A percentile compares a stretch with the other conserved stretches of the same genome.
phyloP scores from a whole-genome alignment of 2,329 filamentous ascomycete genomes.

The Trichoderma semiorbis region DNA sequence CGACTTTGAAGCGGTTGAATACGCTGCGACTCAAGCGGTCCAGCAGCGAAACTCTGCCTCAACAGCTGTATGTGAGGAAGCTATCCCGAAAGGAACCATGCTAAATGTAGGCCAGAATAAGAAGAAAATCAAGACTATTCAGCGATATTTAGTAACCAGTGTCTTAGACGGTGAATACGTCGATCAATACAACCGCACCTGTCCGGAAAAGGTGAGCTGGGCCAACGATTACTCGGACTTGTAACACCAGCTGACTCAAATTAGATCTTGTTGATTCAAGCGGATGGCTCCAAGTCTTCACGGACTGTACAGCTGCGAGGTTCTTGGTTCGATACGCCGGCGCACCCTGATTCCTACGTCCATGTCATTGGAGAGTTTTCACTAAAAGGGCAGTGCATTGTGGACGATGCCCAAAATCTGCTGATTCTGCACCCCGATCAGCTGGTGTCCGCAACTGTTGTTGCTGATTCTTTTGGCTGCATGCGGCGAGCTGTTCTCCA shows the following conservation, averaged over 20 bases:
- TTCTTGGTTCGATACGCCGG: conserved; percentile 81
- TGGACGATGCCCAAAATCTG: conserved; percentile 80
- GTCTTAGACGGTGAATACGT: conserved; percentile 67
- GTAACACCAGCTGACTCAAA: neutral
- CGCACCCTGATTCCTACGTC: conserved; percentile 70
- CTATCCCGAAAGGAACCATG: conserved; percentile 33
- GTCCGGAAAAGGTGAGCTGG: conserved; percentile 66
- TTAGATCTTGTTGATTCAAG: conserved; percentile 76
- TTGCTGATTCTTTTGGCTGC: conserved; percentile 94
- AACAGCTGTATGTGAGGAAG: conserved; percentile 38
- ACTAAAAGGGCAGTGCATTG: conserved; percentile 65
- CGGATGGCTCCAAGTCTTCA: conserved; percentile 64
- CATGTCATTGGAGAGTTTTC: conserved; percentile 83
- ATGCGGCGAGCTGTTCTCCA: conserved; percentile 88
- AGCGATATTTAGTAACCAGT: conserved; percentile 79
- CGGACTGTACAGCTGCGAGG: conserved; percentile 74
- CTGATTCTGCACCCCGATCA: conserved; percentile 93
- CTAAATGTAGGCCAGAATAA: conserved; percentile 68
- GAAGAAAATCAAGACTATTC: conserved; percentile 69
- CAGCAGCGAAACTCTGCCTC: conserved; percentile 28
- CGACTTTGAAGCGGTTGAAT: conserved; percentile 75
- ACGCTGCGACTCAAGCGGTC: conserved; percentile 67
- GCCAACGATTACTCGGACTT: neutral
- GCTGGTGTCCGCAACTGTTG: conserved; percentile 87
- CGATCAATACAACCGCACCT: conserved; percentile 56